A percentile compares a stretch with the other conserved stretches of the same genome.
Evolutionary conservation across 768 basidiomycete species (phyloP).

Genomic region (Amanita subjunquillea): DNA sequence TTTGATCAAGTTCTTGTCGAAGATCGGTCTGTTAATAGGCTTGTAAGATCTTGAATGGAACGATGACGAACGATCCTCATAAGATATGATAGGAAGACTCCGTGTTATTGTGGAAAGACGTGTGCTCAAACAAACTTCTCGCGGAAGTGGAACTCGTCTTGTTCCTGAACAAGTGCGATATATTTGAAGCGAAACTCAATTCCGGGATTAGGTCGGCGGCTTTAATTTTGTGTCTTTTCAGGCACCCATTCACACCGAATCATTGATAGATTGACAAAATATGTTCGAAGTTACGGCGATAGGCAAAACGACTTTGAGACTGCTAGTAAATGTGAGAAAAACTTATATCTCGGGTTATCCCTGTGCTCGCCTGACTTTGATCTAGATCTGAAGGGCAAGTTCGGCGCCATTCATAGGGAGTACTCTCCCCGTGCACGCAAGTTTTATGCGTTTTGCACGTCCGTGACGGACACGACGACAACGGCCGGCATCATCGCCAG

Average conservation of each 20-base stretch:
- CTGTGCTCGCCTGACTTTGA: neutral
- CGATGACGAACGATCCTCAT: neutral
- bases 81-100: constrained; percentile 54
- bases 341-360: neutral
- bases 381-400: constrained; percentile 59
- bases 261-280: constrained; percentile 40
- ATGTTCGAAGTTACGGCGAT: constrained; percentile 66
- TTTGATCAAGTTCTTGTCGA: constrained; percentile 66
- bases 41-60: neutral
- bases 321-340: constrained; percentile 55
- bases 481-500: constrained; percentile 71
- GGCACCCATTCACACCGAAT: neutral
- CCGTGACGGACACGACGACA: constrained; percentile 65
- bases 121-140: constrained; percentile 76
- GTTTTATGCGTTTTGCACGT: constrained; percentile 72
- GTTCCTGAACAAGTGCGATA: constrained; percentile 86
- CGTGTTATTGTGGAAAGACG: constrained; percentile 81
- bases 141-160: constrained; percentile 73
- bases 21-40: constrained; percentile 44
- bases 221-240: neutral
- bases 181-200: constrained; percentile 59
- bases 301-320: constrained; percentile 60
- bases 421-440: constrained; percentile 65
- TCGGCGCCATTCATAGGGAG: constrained; percentile 67
- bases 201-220: constrained; percentile 37